phyloP scores from a whole-genome alignment of 2,329 filamentous ascomycete genomes.

The Ascochyta rabiei region DNA sequence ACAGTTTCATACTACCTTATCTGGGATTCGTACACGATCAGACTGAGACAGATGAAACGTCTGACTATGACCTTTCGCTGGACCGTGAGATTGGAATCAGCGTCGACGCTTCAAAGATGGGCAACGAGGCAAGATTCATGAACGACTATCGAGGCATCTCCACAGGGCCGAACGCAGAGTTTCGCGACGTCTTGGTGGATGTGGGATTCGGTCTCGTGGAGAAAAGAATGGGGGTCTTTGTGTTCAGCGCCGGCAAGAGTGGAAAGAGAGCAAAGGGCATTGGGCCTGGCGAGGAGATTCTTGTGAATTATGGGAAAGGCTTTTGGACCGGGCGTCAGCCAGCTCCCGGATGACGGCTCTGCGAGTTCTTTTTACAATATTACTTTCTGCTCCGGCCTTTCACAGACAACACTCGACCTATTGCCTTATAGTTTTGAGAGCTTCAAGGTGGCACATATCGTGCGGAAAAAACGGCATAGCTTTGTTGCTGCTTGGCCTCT shows the following conservation, averaged over 20 bases:
- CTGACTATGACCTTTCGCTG: conserved; percentile 59
- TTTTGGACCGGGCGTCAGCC: conserved; percentile 53
- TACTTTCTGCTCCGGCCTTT: neutral
- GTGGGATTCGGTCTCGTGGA: conserved; percentile 49
- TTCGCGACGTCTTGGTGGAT: conserved; percentile 50
- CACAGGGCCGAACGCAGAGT: conserved; percentile 51
- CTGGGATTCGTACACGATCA: conserved; percentile 56
- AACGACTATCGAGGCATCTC: conserved; percentile 61
- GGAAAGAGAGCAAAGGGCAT: conserved; percentile 56
- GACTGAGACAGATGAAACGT: conserved; percentile 49
- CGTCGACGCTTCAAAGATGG: conserved; percentile 56
- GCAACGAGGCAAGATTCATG: conserved; percentile 60
- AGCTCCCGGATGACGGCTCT: conserved; percentile 8
- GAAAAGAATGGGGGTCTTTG: conserved; percentile 58
- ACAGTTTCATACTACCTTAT: conserved; percentile 57
- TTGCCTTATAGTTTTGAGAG: neutral
- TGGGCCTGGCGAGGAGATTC: conserved; percentile 56
- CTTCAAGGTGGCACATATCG: neutral
- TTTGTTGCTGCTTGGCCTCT: too few species aligned
- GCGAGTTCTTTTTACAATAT: neutral
- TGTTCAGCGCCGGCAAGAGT: conserved; percentile 54
- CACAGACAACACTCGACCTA: neutral
- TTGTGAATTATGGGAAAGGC: conserved; percentile 61
- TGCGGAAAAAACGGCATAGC: too few species aligned
- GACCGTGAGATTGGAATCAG: conserved; percentile 57